Conservation (phyloP, 495 filamentous ascomycete species). For the Lichina pygmaea region DNA sequence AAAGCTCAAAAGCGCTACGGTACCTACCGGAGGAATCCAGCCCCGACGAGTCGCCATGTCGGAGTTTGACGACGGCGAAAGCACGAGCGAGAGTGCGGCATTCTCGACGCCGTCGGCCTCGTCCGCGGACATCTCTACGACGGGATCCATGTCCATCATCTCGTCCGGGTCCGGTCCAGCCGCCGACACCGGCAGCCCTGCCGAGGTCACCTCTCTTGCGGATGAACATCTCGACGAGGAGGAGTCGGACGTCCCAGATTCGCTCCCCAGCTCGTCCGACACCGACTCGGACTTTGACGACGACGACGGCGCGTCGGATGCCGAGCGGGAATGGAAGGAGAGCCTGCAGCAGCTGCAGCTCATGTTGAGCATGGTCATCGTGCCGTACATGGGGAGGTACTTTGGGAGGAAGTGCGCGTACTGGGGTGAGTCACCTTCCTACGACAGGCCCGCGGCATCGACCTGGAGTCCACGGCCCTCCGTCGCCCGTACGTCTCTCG, state of each 20-base stretch:
- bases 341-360: conserved; percentile 82
- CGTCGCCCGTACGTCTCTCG: background rate
- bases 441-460: too few relatives aligned
- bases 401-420: conserved; percentile 83
- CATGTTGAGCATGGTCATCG: conserved; percentile 71
- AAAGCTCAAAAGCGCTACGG: too few relatives aligned
- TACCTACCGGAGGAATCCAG: too few relatives aligned
- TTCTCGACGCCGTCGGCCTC: too few relatives aligned
- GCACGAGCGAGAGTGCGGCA: too few relatives aligned
- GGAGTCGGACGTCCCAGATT: conserved; percentile 41
- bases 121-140: conserved; percentile 4
- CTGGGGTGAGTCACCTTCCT: conserved; percentile 40
- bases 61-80: too few relatives aligned
- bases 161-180: background rate
- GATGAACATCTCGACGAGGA: conserved; percentile 6
- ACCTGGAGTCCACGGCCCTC: conserved; percentile 1
- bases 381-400: conserved; percentile 83
- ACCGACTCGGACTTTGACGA: conserved; percentile 19
- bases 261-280: conserved; percentile 32
- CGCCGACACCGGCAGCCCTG: background rate
- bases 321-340: conserved; percentile 81
- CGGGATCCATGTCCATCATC: conserved; percentile 8
- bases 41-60: too few relatives aligned
- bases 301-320: conserved; percentile 26
- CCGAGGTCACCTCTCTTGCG: too few relatives aligned